Conservation (phyloP, 495 filamentous ascomycete genomes). For the Penicillium turbatum region DNA sequence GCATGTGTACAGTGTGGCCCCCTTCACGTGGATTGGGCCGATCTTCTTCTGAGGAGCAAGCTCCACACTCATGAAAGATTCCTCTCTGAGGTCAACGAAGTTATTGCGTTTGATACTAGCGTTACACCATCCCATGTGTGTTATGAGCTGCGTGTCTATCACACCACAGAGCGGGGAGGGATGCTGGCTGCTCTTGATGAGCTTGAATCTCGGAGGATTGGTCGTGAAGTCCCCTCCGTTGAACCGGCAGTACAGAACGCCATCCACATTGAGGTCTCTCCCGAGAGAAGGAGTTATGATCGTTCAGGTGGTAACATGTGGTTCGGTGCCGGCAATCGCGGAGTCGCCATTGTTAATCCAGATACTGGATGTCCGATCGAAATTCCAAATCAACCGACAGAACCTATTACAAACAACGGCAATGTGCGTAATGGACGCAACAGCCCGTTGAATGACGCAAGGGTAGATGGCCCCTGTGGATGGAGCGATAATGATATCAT, state of each 20-base stretch:
- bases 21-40: background rate
- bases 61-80: background rate
- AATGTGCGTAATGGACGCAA: background rate
- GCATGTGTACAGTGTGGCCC: background rate
- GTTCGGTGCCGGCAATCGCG: background rate
- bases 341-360: background rate
- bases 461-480: background rate
- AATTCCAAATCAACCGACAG: background rate
- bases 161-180: background rate
- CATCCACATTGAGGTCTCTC: background rate
- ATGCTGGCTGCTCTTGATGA: background rate
- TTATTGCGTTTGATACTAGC: background rate
- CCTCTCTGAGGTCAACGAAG: background rate
- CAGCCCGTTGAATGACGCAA: background rate
- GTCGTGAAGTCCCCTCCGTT: too few relatives aligned
- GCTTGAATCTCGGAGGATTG: background rate
- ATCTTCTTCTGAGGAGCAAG: background rate
- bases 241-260: too few relatives aligned
- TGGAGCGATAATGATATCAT: background rate
- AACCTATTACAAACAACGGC: background rate
- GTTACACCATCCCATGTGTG: background rate
- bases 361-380: conserved; percentile 1
- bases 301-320: background rate
- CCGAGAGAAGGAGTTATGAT: background rate
- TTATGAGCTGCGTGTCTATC: background rate